Base-by-base conservation (phyloP, 495 filamentous ascomycete species). In the Niebla homalea region DNA sequence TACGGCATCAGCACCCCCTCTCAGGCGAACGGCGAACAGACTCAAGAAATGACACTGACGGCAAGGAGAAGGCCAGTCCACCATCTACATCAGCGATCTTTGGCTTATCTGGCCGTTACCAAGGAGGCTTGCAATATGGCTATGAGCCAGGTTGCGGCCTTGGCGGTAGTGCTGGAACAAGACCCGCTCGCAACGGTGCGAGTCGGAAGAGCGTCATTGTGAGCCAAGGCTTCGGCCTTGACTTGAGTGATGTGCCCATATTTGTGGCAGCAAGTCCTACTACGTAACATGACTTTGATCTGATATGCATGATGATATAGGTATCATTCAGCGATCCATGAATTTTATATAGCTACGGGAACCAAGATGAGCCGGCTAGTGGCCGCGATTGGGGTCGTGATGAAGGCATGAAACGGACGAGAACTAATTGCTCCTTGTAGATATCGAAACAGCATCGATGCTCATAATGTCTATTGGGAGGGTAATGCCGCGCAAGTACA, bases 101-200 rank as follows among this genome's bases (percentile, higher is more conserved):
- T 41, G 52, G 43, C 16, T 54, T 64, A 12, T 37, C 53, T 19
- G 67, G 65, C 44, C 65, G 69, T 15, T 71, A 70, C 46, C 50
- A 56, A 43, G 70, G 70, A 21, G 67, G 70, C 10, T 49, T 70
- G n/a, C 35, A 56, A 20, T 73, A 70, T 48, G 69, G 66, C 8
- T 73, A 64, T 50, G 69, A 71, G 51, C 61, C 53, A 11, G 67
- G 63, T 12, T 61, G 44, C 16, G 56, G 52, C 19, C 50, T 54
- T n/a, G 50, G 56, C 12, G 67, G 66, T n/a, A 68, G 65, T 56
- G 65, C 67, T 29, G 70, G 70, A 4, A 72, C 67, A 43, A 38
- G 67, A 26, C 50, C 44, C n/a, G 25, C 56, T 15, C 54, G 60
- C 21, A 61, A 53, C 18, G 55, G 45, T 36, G 65, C 57, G 37